Evolutionary conservation across 192 early-diverging fungal species (phyloP), one percentile per base, ranked within the genome.

Genomic region (Phycomyces blakesleeanus): DNA sequence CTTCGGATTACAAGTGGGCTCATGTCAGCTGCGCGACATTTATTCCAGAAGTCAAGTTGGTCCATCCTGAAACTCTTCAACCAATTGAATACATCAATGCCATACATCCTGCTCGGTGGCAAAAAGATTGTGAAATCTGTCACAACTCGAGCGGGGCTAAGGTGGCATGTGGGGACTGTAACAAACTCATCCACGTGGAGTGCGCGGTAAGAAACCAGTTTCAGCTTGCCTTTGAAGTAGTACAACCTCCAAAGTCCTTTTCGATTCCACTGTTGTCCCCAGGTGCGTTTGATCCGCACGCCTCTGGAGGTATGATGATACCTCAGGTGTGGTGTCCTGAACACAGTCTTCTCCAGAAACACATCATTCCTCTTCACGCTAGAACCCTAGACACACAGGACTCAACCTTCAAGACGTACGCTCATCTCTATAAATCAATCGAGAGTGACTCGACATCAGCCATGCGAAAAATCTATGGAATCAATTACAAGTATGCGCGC

Each of bases 1-100:
- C 90, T 1, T 78, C 78, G n/a, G 86, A 84, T 2, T 86, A 87
- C 65, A 88, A 88, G 61, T 92, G 90, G 90, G 88, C 78, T 2
- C 90, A 92, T 68, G 75, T 90, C 5, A 67, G 82, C 14, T 92
- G 90, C 56, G 82, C 89, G 2, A 67, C 82, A 27, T 80, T 80
- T 42, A 74, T 85, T 38, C 77, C 77, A 11, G 84, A 88, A 50
- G 64, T 78, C 20, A 69, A 67, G 16, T 82, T 87, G 71, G 80
- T 75, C 4, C 53, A 81, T 47, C 49, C 64, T 11, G 40, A 69
- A 1, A 63, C 44, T 0, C 51, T 83, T 5, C 69, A 67, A 0
- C 79, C 81, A 0, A 62, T 85, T 0, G 83, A 84, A 55, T 79
- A 74, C 37, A 75, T 82, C 38, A 69, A 73, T 0, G 60, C 67